Base-by-base conservation (phyloP, 208 protist species). In the Entamoeba nuttalli region DNA sequence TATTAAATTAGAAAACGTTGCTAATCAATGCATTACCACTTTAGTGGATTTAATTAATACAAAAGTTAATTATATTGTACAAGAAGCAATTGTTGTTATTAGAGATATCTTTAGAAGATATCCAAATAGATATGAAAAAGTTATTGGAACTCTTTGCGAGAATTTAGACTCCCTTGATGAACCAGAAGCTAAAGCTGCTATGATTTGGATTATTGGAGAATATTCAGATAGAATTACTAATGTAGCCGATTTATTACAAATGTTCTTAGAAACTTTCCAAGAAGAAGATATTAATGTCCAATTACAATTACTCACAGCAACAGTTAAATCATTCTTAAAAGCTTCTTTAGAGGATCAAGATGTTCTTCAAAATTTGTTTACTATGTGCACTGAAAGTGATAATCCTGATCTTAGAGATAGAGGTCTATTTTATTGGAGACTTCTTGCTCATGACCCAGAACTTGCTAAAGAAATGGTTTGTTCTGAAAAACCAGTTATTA, bases 201-300 rank as follows among this genome's bases (percentile, higher is more conserved):
- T 97, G 9, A 53, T 96, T 35, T 97, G 96, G 96, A 96, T 96
- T 94, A 30, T 95, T 51, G 96, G 96, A 25, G 94, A 97, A 57
- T 96, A 96, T 52, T 15, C 71, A 30, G 94, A 95, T 53, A 7
- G 62, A 44, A 97, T 97, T 48, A 53, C 96, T 30, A 95, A 96
- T 25, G 44, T 73, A 35, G 95, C 71, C 5, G 95, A 96, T 30
- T 35, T 96, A 41, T 21, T 96, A 5, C 17, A 96, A 35, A 50
- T 55, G 5, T 95, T 96, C 30, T 19, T 52, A 21, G 94, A 95
- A 41, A 50, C 5, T 15, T 94, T 96, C 48, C 14, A 48, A 41
- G 94, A 95, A 44, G 96, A 96, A 84, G 21, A 55, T 19, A 5
- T 48, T 4, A 53, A 94, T 25, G 94, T 96, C 3, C 95, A 96